Evolutionary conservation across 2,329 filamentous ascomycete genomes (phyloP), one percentile per base, ranked within the genome.

Genomic region (Ceratocystis destructans): DNA sequence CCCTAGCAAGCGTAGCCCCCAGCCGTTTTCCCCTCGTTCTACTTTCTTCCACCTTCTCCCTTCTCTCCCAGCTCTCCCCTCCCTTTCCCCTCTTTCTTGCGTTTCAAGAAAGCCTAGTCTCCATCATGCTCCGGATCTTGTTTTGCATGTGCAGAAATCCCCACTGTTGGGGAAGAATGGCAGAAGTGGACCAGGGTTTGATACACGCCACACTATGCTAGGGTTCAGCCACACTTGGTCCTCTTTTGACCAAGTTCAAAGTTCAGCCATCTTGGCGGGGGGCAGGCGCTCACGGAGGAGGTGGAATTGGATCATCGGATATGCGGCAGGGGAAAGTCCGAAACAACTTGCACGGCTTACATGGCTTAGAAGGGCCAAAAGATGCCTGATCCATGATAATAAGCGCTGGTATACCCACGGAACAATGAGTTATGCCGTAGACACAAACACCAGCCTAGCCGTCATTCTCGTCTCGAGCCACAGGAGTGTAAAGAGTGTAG

Each of bases 311-410:
- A 22, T 17, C 53, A 17, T 57, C 53, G 53, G 53, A 57, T 15
- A 31, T 57, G 53, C 53, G 37, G 53, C 53, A 25, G 53, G 53
- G 53, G 53, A 57, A 57, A 15, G 53, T 57, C 53, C 53, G 53
- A 57, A 57, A 57, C 28, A 57, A 31, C 37, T 15, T 41, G 37
- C 10, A 41, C 37, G 37, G 37, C 12, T 41, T 41, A n/a, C 25
- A 33, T 33, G 10, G 53, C 53, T 17, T 31, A 57, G 31, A 57
- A 22, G 28, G 12, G 12, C 3, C 15, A n/a, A 20, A 57, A 57
- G 22, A 22, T 33, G 3, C 53, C 53, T 33, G 7, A 33, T 33
- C 3, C 12, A 1, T 15, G 12, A 5, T 8, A 5, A 57, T 5
- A 28, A 28, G 31, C 20, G 12, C 50, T 12, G 10, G 4, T 12